These are phyloP conservation scores for Cytospora leucostoma DNA, from an alignment of 2,329 filamentous ascomycete genomes.

Conservation along the genomic window DNA sequence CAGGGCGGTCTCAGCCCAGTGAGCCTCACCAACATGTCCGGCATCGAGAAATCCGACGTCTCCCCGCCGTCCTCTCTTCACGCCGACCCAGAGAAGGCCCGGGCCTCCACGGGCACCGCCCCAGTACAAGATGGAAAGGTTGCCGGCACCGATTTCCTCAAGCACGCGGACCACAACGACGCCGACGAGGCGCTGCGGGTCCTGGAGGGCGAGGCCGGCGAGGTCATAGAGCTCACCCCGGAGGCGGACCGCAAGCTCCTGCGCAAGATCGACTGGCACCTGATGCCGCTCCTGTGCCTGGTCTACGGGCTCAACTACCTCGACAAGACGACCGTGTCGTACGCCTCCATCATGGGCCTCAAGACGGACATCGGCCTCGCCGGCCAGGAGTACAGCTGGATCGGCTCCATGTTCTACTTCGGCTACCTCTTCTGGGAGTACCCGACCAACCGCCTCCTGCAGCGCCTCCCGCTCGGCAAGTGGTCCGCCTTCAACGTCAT, in stretches of 20 bases:
- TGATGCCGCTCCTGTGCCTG: slow-evolving; percentile 56
- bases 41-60: slow-evolving; percentile 24
- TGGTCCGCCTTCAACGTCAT: slow-evolving; percentile 66
- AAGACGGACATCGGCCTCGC: slow-evolving; percentile 57
- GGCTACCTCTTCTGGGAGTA: slow-evolving; percentile 61
- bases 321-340: slow-evolving; percentile 47
- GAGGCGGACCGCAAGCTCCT: slow-evolving; percentile 44
- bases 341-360: slow-evolving; percentile 56
- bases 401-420: slow-evolving; percentile 45
- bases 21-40: slow-evolving; percentile 21
- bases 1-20: background rate
- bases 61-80: background rate
- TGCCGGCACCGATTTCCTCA: slow-evolving; percentile 28
- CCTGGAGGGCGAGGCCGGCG: slow-evolving; percentile 38
- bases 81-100: slow-evolving; percentile 23
- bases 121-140: slow-evolving; percentile 7
- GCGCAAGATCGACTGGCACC: slow-evolving; percentile 48
- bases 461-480: slow-evolving; percentile 65
- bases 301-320: slow-evolving; percentile 62
- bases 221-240: slow-evolving; percentile 40
- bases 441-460: slow-evolving; percentile 65
- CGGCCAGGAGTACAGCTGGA: slow-evolving; percentile 63
- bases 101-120: background rate
- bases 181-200: slow-evolving; percentile 48
- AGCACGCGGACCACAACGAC: slow-evolving; percentile 42